Base-by-base conservation (phyloP, 768 basidiomycete species). In the Dioszegia hungarica region DNA sequence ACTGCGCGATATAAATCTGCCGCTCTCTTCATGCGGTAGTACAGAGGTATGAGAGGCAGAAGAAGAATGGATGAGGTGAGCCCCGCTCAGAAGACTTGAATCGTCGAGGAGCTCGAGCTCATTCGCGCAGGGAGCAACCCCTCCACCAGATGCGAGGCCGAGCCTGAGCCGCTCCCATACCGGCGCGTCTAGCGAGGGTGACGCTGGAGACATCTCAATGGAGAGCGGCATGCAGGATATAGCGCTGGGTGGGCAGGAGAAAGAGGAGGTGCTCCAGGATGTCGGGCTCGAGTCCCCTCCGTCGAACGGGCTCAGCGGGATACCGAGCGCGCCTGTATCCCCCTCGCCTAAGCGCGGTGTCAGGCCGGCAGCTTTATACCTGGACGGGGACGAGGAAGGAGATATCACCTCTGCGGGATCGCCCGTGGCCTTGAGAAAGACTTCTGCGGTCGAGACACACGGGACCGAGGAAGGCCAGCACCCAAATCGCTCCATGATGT, bases 211-310 rank as follows among this genome's bases (percentile, higher is more conserved):
- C 25, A 51, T 38, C 29, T 51, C 49, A 3, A 34, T 51, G 17
- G 29, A 48, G 19, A 19, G 3, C n/a, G 47, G 19, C n/a, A 20
- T 51, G 34, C 36, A 51, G 15, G 49, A 51, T 27, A 28, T 51
- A 22, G 37, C 49, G 28, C 36, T 51, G n/a, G 14, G 20, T 22
- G 33, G 27, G 14, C 36, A 38, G 3, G 47, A 49, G 6, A 24
- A 27, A 5, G 49, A 51, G 49, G 49, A 51, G 49, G 25, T 29
- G 9, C 25, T 51, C n/a, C 49, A 51, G 49, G 49, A 51, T 51
- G 31, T 38, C 20, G 24, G 25, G 19, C 49, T 49, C 4, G 47
- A 28, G 8, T 51, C 49, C 3, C 33, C 47, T 27, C 10, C 17
- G 12, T 15, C 8, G 27, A 19, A 9, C 17, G 28, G 34, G 15